These are phyloP conservation scores for Aspergillus bertholletiae DNA, from an alignment of 495 filamentous ascomycete species.

Conservation along the genomic window DNA sequence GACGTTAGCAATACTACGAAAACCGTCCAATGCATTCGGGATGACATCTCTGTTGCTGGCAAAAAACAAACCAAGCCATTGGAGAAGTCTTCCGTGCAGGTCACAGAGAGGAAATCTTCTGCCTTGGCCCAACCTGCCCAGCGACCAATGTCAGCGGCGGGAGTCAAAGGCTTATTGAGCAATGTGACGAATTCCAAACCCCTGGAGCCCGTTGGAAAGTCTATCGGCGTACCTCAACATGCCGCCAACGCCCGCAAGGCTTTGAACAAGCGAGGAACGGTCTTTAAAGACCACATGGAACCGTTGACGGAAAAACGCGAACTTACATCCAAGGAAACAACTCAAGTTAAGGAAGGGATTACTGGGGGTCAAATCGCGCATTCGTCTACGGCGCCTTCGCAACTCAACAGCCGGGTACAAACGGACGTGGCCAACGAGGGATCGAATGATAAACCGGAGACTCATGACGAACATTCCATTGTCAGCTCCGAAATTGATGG, in stretches of 20 bases:
- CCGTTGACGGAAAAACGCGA: slow-evolving; percentile 29
- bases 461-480: slow-evolving; percentile 14
- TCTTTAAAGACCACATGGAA: slow-evolving; percentile 60
- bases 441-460: slow-evolving; percentile 11
- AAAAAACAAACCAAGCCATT: slow-evolving; percentile 42
- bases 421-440: background rate
- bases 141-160: slow-evolving; percentile 52
- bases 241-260: slow-evolving; percentile 41
- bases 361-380: slow-evolving; percentile 4
- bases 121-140: slow-evolving; percentile 62
- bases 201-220: slow-evolving; percentile 36
- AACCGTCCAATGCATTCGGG: slow-evolving; percentile 42
- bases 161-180: slow-evolving; percentile 43
- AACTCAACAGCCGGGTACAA: slow-evolving; percentile 8
- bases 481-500: slow-evolving; percentile 12
- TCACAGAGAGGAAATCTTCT: slow-evolving; percentile 43
- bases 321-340: slow-evolving; percentile 37
- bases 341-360: slow-evolving; percentile 15
- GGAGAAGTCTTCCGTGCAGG: slow-evolving; percentile 39
- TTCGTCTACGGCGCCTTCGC: slow-evolving; percentile 10
- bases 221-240: slow-evolving; percentile 27
- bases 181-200: slow-evolving; percentile 34
- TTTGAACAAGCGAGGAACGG: slow-evolving; percentile 57
- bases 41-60: slow-evolving; percentile 47
- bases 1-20: slow-evolving; percentile 75